Evolutionary conservation across 106 monocot species (phyloP).

Genomic region (Alisma plantagoaquatica): DNA sequence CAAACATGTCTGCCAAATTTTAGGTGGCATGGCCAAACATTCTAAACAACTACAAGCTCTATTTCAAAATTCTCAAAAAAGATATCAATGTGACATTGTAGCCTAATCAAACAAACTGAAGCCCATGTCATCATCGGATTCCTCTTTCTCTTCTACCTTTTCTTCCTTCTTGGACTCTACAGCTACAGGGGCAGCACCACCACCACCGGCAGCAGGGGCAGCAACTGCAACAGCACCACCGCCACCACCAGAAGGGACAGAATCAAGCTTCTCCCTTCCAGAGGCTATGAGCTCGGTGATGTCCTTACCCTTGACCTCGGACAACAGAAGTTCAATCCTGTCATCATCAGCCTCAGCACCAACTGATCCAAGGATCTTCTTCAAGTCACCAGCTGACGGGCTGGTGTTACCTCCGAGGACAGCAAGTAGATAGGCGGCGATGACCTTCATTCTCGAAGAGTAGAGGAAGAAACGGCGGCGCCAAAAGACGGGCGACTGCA

Average conservation of each 20-base stretch:
- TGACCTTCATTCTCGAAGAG: conserved; percentile 18
- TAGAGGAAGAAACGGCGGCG: too few species aligned
- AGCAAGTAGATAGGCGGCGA: conserved; percentile 16
- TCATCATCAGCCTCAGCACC: conserved; percentile 13
- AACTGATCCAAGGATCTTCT: conserved; percentile 11
- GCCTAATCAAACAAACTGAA: too few species aligned
- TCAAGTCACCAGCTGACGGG: conserved; percentile 3
- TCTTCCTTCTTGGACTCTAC: conserved; percentile 10
- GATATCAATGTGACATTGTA: too few species aligned
- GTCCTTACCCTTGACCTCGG: conserved; percentile 10
- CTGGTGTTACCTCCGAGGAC: conserved; percentile 9
- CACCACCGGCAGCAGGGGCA: conserved; percentile 1
- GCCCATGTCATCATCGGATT: conserved; percentile 16
- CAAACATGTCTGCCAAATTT: too few species aligned
- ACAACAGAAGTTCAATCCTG: conserved; percentile 9
- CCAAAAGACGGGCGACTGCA: too few species aligned
- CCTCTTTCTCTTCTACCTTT: conserved; percentile 12
- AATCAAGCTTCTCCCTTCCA: conserved; percentile 13
- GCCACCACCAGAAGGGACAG: conserved; percentile 10
- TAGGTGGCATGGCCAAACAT: too few species aligned
- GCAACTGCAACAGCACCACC: not conserved
- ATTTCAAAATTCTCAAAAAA: too few species aligned
- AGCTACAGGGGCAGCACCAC: conserved; percentile 1
- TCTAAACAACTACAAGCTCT: too few species aligned
- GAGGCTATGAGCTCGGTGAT: conserved; percentile 16